Evolutionary conservation across 2,329 filamentous ascomycete species (phyloP).

Genomic region (Magnaporthiopsis incrustans): DNA sequence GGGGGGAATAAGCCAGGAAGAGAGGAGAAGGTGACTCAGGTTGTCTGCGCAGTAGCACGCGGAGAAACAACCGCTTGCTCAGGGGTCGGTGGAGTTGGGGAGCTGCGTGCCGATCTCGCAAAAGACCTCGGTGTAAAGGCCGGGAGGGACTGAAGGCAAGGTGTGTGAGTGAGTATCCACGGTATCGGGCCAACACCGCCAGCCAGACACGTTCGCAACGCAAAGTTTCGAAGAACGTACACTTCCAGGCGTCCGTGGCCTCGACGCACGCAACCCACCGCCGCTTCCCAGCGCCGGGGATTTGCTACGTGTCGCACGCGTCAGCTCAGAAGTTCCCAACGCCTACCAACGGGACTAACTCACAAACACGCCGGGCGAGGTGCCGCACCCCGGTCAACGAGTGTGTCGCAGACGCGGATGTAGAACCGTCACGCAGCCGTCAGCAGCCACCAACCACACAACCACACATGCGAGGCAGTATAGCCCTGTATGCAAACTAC

Average conservation of each 20-base stretch:
- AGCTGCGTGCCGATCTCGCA: conserved; percentile 1
- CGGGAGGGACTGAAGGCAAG: too few relatives aligned
- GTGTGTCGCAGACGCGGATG: neutral
- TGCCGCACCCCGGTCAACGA: neutral
- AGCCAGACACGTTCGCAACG: neutral
- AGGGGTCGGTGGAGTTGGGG: neutral
- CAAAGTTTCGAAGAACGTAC: neutral
- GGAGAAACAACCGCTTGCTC: too few relatives aligned
- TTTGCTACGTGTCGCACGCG: neutral
- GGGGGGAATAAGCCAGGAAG: too few relatives aligned
- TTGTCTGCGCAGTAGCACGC: too few relatives aligned
- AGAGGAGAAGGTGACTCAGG: too few relatives aligned
- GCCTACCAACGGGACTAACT: neutral
- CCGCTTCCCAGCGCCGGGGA: neutral
- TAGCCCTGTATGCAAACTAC: too few relatives aligned
- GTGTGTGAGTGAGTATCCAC: too few relatives aligned
- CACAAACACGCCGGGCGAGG: neutral
- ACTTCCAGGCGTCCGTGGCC: neutral
- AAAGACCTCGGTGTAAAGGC: neutral
- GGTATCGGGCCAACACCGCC: too few relatives aligned
- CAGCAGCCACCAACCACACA: too few relatives aligned
- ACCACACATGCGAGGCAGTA: too few relatives aligned
- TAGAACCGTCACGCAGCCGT: neutral
- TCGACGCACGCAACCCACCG: neutral
- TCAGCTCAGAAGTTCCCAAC: neutral